These are phyloP conservation scores for Coriaria nepalensis DNA, from an alignment of 306 rosid species.

Conservation along the genomic window DNA sequence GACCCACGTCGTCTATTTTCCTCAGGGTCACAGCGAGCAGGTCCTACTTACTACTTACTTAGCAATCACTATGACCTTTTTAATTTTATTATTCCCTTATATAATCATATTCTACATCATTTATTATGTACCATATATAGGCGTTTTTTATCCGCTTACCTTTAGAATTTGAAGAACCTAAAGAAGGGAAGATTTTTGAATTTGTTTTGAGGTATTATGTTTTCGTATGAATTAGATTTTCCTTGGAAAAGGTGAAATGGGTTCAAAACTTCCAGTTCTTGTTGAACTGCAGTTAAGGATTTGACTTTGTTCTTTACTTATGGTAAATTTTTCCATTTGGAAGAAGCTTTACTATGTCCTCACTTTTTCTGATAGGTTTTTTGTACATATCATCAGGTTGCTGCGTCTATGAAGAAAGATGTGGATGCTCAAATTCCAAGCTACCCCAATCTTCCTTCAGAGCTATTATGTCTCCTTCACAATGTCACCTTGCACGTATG, in stretches of 20 bases:
- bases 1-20: conserved; percentile 82
- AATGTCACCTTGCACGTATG: conserved; percentile 78
- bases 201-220: too few relatives aligned
- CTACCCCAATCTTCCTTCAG: conserved; percentile 76
- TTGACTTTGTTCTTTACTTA: too few relatives aligned
- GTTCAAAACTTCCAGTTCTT: too few relatives aligned
- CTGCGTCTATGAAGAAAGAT: conserved; percentile 80
- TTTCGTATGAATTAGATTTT: too few relatives aligned
- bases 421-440: conserved; percentile 65
- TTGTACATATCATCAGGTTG: conserved; percentile 45
- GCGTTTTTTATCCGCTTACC: neutral
- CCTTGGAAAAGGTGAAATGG: too few relatives aligned
- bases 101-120: neutral
- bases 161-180: too few relatives aligned
- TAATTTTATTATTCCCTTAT: neutral
- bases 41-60: conserved; percentile 11
- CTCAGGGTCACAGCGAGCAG: conserved; percentile 95
- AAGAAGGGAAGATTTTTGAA: too few relatives aligned
- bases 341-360: too few relatives aligned
- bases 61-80: neutral
- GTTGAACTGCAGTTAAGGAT: too few relatives aligned
- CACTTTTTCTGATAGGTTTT: too few relatives aligned
- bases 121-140: neutral
- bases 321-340: too few relatives aligned
- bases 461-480: conserved; percentile 71